Percentiles rank a stretch among this genome's conserved stretches.
Evolutionary conservation across 1,284 basidiomycete genomes (phyloP).

Genomic region (Lignosus rhinocerotis): DNA sequence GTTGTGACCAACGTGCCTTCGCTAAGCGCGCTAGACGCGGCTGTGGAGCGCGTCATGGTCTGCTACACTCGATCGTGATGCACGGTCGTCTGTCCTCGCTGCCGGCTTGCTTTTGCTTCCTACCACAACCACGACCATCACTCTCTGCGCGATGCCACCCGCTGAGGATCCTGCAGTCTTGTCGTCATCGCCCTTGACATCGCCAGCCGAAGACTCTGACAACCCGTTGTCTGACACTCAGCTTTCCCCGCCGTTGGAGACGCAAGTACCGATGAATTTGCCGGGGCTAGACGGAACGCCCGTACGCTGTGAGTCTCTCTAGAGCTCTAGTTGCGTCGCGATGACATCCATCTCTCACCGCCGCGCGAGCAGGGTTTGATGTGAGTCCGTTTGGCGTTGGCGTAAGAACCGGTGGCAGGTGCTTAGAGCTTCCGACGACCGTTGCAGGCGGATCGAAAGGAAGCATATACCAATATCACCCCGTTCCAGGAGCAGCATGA

Average conservation of each 20-base stretch:
- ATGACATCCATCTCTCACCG: slow-evolving; percentile 5
- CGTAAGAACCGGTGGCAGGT: neutral
- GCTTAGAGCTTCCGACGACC: slow-evolving; percentile 9
- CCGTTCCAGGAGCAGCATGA: slow-evolving; percentile 82
- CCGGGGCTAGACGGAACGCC: slow-evolving; percentile 32
- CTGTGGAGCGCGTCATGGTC: slow-evolving; percentile 15
- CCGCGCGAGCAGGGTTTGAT: slow-evolving; percentile 30
- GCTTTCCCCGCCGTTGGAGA: slow-evolving; percentile 14
- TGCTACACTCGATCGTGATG: neutral
- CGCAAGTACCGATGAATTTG: slow-evolving; percentile 24
- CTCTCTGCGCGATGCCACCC: slow-evolving; percentile 8
- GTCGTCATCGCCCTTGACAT: slow-evolving; percentile 24
- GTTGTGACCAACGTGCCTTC: slow-evolving; percentile 20
- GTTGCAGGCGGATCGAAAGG: slow-evolving; percentile 72
- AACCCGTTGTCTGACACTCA: neutral
- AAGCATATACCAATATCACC: slow-evolving; percentile 75
- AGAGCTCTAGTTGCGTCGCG: neutral
- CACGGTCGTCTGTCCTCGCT: slow-evolving; percentile 1
- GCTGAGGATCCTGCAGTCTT: slow-evolving; percentile 17
- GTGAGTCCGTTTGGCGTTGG: slow-evolving; percentile 23
- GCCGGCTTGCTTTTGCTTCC: slow-evolving; percentile 5
- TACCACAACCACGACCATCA: slow-evolving; percentile 10
- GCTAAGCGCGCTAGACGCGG: slow-evolving; percentile 11
- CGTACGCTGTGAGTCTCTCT: slow-evolving; percentile 31
- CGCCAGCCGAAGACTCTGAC: slow-evolving; percentile 32